These are phyloP conservation scores for Yueomyces sp. DNA, from an alignment of 1,139 yeast genomes.

Conservation along the genomic window DNA sequence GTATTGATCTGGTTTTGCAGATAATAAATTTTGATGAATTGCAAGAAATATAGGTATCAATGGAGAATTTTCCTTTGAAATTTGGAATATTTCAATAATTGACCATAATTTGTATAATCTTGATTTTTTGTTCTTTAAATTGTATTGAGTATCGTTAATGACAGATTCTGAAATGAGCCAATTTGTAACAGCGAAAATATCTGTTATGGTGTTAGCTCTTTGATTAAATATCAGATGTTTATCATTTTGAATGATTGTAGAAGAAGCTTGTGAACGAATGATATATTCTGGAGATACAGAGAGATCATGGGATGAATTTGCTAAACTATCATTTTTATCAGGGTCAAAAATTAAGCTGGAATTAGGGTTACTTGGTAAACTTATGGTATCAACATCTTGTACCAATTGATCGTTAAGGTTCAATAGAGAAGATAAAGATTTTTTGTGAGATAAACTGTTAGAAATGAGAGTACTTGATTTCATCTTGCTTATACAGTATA, in stretches of 20 bases:
- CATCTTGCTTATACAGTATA: slow-evolving; percentile 1
- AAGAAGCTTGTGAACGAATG: neutral
- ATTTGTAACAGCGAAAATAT: slow-evolving; percentile 75
- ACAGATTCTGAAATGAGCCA: slow-evolving; percentile 89
- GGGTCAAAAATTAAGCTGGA: neutral
- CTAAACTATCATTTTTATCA: neutral
- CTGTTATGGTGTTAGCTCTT: slow-evolving; percentile 36
- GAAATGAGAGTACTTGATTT: slow-evolving; percentile 9
- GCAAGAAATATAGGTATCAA: slow-evolving; percentile 65
- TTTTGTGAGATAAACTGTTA: neutral
- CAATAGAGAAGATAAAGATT: neutral
- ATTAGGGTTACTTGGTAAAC: too few relatives aligned
- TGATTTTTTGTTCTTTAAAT: too few relatives aligned
- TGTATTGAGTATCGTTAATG: slow-evolving; percentile 54
- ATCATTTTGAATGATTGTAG: slow-evolving; percentile 5
- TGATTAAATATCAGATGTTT: slow-evolving; percentile 5
- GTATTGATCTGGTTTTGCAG: slow-evolving; percentile 53
- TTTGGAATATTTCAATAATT: slow-evolving; percentile 49
- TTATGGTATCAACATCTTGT: neutral
- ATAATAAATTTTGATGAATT: slow-evolving; percentile 81
- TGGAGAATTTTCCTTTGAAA: slow-evolving; percentile 39
- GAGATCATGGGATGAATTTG: too few relatives aligned
- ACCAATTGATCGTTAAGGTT: neutral
- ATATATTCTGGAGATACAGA: neutral
- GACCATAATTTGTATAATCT: slow-evolving; percentile 61